These are phyloP conservation scores for Artemisia argyi DNA, from an alignment of 129 eudicot species.

Conservation along the genomic window DNA sequence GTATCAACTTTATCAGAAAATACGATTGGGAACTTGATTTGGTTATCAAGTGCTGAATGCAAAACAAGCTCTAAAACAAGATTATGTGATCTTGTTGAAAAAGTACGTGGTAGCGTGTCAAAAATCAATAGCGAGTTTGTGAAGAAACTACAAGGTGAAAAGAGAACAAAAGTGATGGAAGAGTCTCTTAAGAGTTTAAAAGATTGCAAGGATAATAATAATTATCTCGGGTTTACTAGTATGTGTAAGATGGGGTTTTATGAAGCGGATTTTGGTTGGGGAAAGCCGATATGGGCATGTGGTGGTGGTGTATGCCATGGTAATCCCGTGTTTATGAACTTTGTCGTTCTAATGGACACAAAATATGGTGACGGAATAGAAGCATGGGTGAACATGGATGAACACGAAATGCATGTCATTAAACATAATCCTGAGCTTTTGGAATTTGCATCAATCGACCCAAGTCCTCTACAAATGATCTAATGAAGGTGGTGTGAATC, in stretches of 20 bases:
- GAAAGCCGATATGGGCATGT: slow-evolving; percentile 72
- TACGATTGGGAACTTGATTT: slow-evolving; percentile 63
- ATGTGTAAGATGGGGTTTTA: slow-evolving; percentile 72
- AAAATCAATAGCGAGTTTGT: slow-evolving; percentile 50
- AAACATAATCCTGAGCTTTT: slow-evolving; percentile 37
- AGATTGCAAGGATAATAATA: slow-evolving; percentile 31
- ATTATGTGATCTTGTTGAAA: slow-evolving; percentile 33
- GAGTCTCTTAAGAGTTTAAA: slow-evolving; percentile 38
- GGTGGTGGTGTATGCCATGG: slow-evolving; percentile 39
- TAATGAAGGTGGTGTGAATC: neutral
- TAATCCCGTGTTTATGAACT: slow-evolving; percentile 50
- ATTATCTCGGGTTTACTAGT: slow-evolving; percentile 45
- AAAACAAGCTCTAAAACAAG: neutral
- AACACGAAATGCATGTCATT: slow-evolving; percentile 46
- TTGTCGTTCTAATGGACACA: slow-evolving; percentile 54
- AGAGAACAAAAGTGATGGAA: slow-evolving; percentile 40
- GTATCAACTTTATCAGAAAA: slow-evolving; percentile 35
- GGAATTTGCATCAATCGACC: slow-evolving; percentile 48
- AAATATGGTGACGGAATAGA: slow-evolving; percentile 62
- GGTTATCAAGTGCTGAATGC: slow-evolving; percentile 52
- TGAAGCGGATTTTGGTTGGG: slow-evolving; percentile 78
- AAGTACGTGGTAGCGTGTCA: slow-evolving; percentile 42
- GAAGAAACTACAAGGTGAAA: slow-evolving; percentile 42
- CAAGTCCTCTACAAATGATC: slow-evolving; percentile 46
- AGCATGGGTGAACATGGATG: slow-evolving; percentile 88